phyloP scores from a whole-genome alignment of 1,284 basidiomycete genomes.

The Rhodotorula sp. region DNA sequence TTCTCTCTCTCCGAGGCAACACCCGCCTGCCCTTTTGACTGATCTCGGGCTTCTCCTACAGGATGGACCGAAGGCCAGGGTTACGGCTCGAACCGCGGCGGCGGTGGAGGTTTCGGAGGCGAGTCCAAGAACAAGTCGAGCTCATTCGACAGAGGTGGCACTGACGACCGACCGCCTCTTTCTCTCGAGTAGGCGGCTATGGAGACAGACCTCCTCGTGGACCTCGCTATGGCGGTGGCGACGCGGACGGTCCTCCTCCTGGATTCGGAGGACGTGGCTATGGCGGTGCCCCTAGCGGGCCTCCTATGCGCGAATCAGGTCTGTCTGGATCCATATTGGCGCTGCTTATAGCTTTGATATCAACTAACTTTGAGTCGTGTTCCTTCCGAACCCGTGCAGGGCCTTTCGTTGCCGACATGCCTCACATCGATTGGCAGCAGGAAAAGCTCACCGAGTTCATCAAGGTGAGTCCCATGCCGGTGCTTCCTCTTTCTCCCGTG shows the following conservation, averaged over 20 bases:
- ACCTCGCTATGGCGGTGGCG: too few relatives aligned
- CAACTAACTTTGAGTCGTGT: too few relatives aligned
- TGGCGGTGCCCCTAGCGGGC: background rate
- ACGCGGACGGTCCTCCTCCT: background rate
- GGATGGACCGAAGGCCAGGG: too few relatives aligned
- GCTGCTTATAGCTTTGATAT: background rate
- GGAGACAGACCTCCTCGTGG: background rate
- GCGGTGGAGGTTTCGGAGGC: background rate
- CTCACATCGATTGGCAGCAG: conserved; percentile 1
- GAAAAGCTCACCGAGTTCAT: conserved; percentile 1
- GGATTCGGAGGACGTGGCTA: background rate
- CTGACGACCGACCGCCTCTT: too few relatives aligned
- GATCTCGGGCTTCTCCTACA: too few relatives aligned
- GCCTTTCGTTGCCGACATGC: background rate
- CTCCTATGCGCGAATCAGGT: background rate
- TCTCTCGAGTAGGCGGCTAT: background rate
- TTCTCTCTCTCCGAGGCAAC: too few relatives aligned
- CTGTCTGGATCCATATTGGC: background rate
- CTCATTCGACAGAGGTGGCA: too few relatives aligned
- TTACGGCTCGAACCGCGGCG: too few relatives aligned
- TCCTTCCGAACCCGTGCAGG: background rate
- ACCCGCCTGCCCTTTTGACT: too few relatives aligned
- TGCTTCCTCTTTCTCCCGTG: too few relatives aligned
- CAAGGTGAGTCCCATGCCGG: too few relatives aligned
- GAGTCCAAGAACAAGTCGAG: too few relatives aligned